A percentile compares a stretch with the other conserved stretches of the same genome.
Conservation (phyloP, 78 protist species). For the Dictyostelium purpureum region DNA sequence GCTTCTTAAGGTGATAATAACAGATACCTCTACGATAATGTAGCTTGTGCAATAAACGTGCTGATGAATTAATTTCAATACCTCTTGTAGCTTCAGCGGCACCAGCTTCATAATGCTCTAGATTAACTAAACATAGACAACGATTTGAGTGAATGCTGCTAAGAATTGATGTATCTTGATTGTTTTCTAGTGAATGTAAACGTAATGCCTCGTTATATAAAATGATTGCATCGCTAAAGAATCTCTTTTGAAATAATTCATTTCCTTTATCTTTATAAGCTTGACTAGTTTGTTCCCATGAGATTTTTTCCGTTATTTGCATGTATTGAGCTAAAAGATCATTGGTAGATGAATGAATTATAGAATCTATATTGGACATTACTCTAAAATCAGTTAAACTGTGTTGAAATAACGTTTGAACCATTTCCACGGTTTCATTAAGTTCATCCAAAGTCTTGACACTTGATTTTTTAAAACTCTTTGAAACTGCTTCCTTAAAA, state of each 20-base stretch:
- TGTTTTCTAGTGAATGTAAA: background rate
- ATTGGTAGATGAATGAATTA: background rate
- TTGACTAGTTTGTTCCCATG: conserved; percentile 1
- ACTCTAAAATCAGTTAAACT: background rate
- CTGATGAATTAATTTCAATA: background rate
- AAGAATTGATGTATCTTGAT: conserved; percentile 4
- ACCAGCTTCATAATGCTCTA: conserved; percentile 57
- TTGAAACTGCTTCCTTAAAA: background rate
- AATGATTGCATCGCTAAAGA: conserved; percentile 34
- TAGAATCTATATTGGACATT: background rate
- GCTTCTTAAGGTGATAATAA: conserved; percentile 15
- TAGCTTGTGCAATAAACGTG: conserved; percentile 32
- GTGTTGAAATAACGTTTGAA: background rate
- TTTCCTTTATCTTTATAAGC: conserved; percentile 49
- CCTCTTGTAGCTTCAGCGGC: conserved; percentile 63
- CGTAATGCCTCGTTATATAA: conserved; percentile 50
- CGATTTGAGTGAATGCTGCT: conserved; percentile 39
- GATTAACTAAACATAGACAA: conserved; percentile 50
- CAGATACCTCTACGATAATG: conserved; percentile 75
- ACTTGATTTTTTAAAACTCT: background rate
- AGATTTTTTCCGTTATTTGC: background rate
- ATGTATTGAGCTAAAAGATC: background rate
- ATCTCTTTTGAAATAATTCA: conserved; percentile 69
- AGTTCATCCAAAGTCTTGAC: background rate
- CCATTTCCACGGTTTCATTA: background rate